Percentiles rank a stretch among this genome's conserved stretches.
Evolutionary conservation across 495 filamentous ascomycete genomes (phyloP).

Genomic region (Aspergillus avenaceus): DNA sequence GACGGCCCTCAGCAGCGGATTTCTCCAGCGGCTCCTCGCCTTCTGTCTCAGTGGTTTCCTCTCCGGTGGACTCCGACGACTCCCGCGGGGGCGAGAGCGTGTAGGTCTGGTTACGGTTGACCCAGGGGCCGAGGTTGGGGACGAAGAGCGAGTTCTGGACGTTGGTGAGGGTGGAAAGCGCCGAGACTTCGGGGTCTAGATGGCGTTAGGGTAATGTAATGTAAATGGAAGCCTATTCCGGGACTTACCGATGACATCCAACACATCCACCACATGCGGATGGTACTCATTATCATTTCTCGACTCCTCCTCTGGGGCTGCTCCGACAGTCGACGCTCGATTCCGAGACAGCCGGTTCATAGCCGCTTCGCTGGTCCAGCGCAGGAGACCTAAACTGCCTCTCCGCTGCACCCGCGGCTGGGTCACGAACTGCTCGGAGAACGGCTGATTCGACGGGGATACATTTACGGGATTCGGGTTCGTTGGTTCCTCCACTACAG

Average conservation of each 20-base stretch:
- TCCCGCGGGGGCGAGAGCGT: slow-evolving; percentile 52
- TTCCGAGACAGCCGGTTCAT: slow-evolving; percentile 33
- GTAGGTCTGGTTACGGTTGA: slow-evolving; percentile 73
- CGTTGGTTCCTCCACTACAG: slow-evolving; percentile 36
- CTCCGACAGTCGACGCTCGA: slow-evolving; percentile 29
- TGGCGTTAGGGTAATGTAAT: background rate
- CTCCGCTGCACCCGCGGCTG: slow-evolving; percentile 15
- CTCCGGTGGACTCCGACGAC: slow-evolving; percentile 17
- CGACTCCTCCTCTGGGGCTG: slow-evolving; percentile 13
- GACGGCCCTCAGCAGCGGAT: slow-evolving; percentile 19
- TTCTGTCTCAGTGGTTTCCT: slow-evolving; percentile 28
- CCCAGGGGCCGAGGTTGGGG: slow-evolving; percentile 58
- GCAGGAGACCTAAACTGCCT: slow-evolving; percentile 21
- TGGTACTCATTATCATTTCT: slow-evolving; percentile 44
- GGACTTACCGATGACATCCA: slow-evolving; percentile 64
- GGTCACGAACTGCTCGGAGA: slow-evolving; percentile 4
- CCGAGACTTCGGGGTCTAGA: slow-evolving; percentile 69
- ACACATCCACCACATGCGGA: slow-evolving; percentile 58
- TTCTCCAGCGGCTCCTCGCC: slow-evolving; percentile 22
- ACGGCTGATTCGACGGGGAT: slow-evolving; percentile 4
- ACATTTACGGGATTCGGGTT: slow-evolving; percentile 16
- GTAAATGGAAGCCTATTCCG: background rate
- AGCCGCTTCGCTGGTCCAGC: slow-evolving; percentile 32
- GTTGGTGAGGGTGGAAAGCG: slow-evolving; percentile 71
- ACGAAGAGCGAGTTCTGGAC: slow-evolving; percentile 77